Percentiles rank a stretch among this genome's conserved stretches.
Evolutionary conservation across 2,329 filamentous ascomycete species (phyloP).

Genomic region (Sporothrix schenckii): DNA sequence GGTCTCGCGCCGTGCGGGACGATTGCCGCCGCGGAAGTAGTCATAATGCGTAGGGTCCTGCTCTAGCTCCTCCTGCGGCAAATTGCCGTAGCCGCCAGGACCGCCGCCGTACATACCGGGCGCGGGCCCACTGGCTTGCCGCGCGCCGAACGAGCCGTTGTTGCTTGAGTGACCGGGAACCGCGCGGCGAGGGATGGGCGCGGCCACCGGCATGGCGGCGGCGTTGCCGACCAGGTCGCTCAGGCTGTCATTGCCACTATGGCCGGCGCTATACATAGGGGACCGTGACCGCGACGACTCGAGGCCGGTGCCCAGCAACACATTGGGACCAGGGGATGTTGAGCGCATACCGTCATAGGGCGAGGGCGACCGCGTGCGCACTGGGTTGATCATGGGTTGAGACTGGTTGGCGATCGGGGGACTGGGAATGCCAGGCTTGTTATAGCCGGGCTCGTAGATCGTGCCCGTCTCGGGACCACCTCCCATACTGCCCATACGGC

Average conservation of each 20-base stretch:
- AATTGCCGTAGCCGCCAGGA: conserved; percentile 61
- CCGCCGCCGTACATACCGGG: conserved; percentile 61
- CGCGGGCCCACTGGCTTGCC: neutral
- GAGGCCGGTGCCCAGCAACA: conserved; percentile 37
- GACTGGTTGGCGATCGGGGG: conserved; percentile 27
- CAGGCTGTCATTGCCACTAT: conserved; percentile 57
- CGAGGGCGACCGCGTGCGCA: conserved; percentile 32
- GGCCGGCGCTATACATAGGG: conserved; percentile 50
- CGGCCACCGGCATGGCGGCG: conserved; percentile 53
- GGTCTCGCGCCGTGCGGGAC: conserved; percentile 32
- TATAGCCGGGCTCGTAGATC: conserved; percentile 35
- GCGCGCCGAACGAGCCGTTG: neutral
- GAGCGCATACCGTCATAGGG: conserved; percentile 29
- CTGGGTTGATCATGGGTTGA: conserved; percentile 14
- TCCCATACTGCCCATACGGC: neutral
- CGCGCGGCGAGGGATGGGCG: conserved; percentile 3
- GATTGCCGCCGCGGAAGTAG: conserved; percentile 55
- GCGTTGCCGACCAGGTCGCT: conserved; percentile 58
- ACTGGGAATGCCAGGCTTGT: conserved; percentile 30
- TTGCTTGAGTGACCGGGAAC: neutral
- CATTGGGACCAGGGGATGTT: conserved; percentile 36
- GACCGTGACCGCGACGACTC: conserved; percentile 47
- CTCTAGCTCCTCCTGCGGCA: conserved; percentile 57
- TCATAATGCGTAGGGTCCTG: conserved; percentile 58
- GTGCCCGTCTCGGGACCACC: conserved; percentile 32